Base-by-base conservation (phyloP, 2,329 filamentous ascomycete species). In the Talaromyces pinophilus region DNA sequence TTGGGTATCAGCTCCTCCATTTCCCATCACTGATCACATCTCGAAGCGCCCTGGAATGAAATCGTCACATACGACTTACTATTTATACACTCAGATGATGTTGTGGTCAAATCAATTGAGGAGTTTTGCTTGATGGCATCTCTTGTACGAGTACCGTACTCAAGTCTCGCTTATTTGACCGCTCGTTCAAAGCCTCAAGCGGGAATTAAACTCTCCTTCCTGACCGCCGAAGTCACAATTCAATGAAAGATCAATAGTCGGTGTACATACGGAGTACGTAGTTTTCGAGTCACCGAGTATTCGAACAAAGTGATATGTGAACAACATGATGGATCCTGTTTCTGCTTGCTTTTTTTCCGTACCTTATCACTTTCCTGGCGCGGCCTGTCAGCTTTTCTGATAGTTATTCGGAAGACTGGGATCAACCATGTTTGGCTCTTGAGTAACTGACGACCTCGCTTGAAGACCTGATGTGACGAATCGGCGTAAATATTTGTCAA, bases 1-100 rank as follows among this genome's bases (percentile, higher is more conserved):
- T 57, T 57, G 30, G 54, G 54, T 40, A 57, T 57, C 54, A 38
- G 11, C 54, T 57, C 54, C 54, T 57, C 54, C n/a, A 22, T 57
- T 19, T n/a, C 17, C 22, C 5, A 52, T 52, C 48, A 13, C 15
- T 35, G 17, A 35, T 57, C 54, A 22, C 54, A 57, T 40, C 33
- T 57, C 54, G 54, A 57, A 38, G 30, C 54, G 54, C 54, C 33
- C 28, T n/a, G 28, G 3, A 11, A 40, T 19, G 15, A 5, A 15
- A 38, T 38, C 15, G 10, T 57, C 52, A 22, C 54, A 38, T 57
- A 40, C 54, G n/a, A 57, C 30, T 38, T 38, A 38, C 28, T 55
- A 57, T 57, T 57, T 38, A 57, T 35, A 38, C n/a, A 38, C n/a
- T 57, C 52, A 22, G 5, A 40, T 40, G 11, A 22, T n/a, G 50